Evolutionary conservation across 495 filamentous ascomycete species (phyloP).

Genomic region (Tuber magnatum): DNA sequence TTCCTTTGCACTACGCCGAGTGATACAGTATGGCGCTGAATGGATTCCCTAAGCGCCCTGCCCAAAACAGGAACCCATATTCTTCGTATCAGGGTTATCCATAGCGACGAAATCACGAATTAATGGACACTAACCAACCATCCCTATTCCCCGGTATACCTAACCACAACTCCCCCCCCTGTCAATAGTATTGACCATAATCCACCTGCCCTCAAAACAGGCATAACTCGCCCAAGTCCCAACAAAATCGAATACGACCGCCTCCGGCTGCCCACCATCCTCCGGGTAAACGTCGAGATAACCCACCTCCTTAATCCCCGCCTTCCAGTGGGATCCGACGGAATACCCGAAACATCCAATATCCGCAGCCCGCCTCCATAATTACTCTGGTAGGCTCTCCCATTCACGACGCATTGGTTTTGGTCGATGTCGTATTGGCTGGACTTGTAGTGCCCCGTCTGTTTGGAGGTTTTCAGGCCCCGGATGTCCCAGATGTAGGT

Average conservation of each 20-base stretch:
- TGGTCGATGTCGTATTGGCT: slow-evolving; percentile 52
- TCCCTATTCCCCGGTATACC: slow-evolving; percentile 23
- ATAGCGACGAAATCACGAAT: too few species aligned
- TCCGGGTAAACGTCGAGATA: slow-evolving; percentile 59
- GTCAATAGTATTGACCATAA: slow-evolving; percentile 55
- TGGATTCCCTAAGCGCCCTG: too few species aligned
- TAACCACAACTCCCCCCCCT: slow-evolving; percentile 44
- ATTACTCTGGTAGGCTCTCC: slow-evolving; percentile 52
- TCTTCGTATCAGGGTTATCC: too few species aligned
- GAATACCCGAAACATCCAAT: slow-evolving; percentile 52
- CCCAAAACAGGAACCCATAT: too few species aligned
- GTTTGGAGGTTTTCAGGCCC: slow-evolving; percentile 47
- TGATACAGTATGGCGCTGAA: too few species aligned
- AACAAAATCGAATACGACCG: slow-evolving; percentile 51
- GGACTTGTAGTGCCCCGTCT: slow-evolving; percentile 54
- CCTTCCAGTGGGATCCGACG: slow-evolving; percentile 50
- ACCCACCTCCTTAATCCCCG: slow-evolving; percentile 50
- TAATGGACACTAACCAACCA: too few species aligned
- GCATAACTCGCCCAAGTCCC: slow-evolving; percentile 55
- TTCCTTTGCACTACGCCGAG: too few species aligned
- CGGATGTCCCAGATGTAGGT: slow-evolving; percentile 57
- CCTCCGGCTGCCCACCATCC: slow-evolving; percentile 47
- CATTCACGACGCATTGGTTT: slow-evolving; percentile 56
- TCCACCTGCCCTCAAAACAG: slow-evolving; percentile 52
- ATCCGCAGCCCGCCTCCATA: slow-evolving; percentile 56